These are phyloP conservation scores for Hortaea werneckii DNA, from an alignment of 2,329 filamentous ascomycete genomes.

Conservation along the genomic window DNA sequence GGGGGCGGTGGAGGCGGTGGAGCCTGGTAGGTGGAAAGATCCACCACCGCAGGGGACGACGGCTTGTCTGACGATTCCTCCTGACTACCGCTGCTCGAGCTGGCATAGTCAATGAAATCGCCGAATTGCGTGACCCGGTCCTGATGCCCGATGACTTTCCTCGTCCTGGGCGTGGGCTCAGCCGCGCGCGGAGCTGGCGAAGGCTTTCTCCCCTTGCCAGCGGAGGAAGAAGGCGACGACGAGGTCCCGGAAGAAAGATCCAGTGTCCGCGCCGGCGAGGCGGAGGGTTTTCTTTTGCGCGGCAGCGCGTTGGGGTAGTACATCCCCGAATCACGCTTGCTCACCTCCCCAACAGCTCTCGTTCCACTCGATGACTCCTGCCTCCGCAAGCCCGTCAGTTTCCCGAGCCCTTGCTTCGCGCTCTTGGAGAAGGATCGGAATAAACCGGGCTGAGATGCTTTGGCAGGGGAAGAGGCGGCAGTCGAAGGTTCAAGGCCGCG, in stretches of 20 bases:
- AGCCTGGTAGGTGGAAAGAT: neutral
- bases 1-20: neutral
- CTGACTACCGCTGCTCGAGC: neutral
- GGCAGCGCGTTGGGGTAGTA: neutral
- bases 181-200: neutral
- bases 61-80: neutral
- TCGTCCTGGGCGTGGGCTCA: neutral
- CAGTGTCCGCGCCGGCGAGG: too few species aligned
- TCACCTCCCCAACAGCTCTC: neutral
- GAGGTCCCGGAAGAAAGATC: too few species aligned
- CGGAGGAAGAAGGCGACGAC: too few species aligned
- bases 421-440: neutral
- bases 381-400: neutral
- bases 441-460: neutral
- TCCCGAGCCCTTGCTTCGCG: neutral
- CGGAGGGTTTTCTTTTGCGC: neutral
- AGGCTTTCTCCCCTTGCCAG: too few species aligned
- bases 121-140: neutral
- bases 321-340: neutral
- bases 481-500: neutral
- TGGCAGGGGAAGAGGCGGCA: neutral
- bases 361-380: neutral
- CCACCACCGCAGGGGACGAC: neutral
- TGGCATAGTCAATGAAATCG: constrained; percentile 1
- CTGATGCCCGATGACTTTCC: constrained; percentile 1